A percentile compares a stretch with the other conserved stretches of the same genome.
These are phyloP conservation scores for Colletotrichum tropicicola DNA, from an alignment of 2,329 filamentous ascomycete genomes.

Conservation along the genomic window DNA sequence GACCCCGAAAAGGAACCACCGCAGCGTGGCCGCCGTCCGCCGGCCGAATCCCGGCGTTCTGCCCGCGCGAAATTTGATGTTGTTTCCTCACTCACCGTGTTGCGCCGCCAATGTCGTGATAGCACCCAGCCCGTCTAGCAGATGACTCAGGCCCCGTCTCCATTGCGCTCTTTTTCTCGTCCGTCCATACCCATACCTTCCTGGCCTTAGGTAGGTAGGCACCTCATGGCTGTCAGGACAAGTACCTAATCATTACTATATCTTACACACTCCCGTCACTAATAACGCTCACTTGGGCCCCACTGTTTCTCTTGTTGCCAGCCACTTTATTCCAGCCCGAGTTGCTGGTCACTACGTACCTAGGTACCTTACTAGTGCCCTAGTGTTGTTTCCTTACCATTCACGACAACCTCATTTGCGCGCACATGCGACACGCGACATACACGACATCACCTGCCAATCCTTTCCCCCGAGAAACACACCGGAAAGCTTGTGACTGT, in stretches of 20 bases:
- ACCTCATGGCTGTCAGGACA: constrained; percentile 2
- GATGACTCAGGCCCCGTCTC: constrained; percentile 21
- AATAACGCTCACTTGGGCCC: background rate
- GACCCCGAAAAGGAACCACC: background rate
- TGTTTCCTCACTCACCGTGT: background rate
- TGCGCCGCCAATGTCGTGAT: constrained; percentile 17
- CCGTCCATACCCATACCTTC: background rate
- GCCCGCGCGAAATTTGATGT: background rate
- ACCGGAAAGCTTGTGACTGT: background rate
- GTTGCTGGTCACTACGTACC: background rate
- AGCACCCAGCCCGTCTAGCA: background rate
- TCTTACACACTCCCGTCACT: constrained; percentile 12
- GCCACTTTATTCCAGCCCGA: background rate
- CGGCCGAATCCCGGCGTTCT: constrained; percentile 25
- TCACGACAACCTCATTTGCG: too few relatives aligned
- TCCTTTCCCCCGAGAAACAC: background rate
- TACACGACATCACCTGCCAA: background rate
- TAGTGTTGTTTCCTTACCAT: too few relatives aligned
- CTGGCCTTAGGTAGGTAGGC: too few relatives aligned
- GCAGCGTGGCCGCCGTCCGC: too few relatives aligned
- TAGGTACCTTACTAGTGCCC: too few relatives aligned
- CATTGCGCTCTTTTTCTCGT: constrained; percentile 24
- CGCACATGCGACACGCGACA: too few relatives aligned
- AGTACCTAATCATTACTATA: constrained; percentile 15
- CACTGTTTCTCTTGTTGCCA: background rate